phyloP scores from a whole-genome alignment of 768 basidiomycete species.

The Mycena maculata region DNA sequence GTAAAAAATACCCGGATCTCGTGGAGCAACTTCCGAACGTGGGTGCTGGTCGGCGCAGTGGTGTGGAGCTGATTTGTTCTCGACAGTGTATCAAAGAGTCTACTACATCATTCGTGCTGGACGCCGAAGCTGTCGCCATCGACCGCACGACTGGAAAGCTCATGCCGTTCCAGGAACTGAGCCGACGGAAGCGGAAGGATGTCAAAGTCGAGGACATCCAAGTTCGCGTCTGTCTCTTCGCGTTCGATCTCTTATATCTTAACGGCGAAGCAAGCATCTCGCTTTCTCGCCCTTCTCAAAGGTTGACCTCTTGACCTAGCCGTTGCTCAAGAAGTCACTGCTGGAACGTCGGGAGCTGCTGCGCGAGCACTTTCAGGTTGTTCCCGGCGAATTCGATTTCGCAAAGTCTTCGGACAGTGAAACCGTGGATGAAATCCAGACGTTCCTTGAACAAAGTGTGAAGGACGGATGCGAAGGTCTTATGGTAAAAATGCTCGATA shows the following conservation, averaged over 20 bases:
- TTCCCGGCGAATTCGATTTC: conserved; percentile 92
- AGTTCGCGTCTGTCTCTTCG: conserved; percentile 95
- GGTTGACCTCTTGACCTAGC: conserved; percentile 55
- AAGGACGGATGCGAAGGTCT: conserved; percentile 99
- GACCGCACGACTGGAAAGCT: conserved; percentile 86
- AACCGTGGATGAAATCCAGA: conserved; percentile 92
- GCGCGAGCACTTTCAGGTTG: conserved; percentile 80
- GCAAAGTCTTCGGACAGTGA: conserved; percentile 92
- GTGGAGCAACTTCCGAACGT: conserved; percentile 92
- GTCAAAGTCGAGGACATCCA: conserved; percentile 98
- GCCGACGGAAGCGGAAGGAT: conserved; percentile 94
- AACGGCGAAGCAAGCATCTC: conserved; percentile 87
- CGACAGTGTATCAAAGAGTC: conserved; percentile 84
- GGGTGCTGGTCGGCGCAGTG: conserved; percentile 29
- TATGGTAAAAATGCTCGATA: conserved; percentile 99
- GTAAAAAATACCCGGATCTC: conserved; percentile 98
- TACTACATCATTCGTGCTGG: conserved; percentile 92
- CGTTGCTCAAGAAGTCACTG: conserved; percentile 82
- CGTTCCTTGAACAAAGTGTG: conserved; percentile 95
- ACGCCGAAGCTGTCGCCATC: conserved; percentile 97
- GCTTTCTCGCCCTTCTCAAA: not conserved
- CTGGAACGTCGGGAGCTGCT: conserved; percentile 82
- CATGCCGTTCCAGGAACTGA: conserved; percentile 98
- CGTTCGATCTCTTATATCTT: conserved; percentile 94
- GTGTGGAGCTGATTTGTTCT: not conserved